Conservation (phyloP, 192 early-diverging fungal genomes). For the Coemansia aciculifera region DNA sequence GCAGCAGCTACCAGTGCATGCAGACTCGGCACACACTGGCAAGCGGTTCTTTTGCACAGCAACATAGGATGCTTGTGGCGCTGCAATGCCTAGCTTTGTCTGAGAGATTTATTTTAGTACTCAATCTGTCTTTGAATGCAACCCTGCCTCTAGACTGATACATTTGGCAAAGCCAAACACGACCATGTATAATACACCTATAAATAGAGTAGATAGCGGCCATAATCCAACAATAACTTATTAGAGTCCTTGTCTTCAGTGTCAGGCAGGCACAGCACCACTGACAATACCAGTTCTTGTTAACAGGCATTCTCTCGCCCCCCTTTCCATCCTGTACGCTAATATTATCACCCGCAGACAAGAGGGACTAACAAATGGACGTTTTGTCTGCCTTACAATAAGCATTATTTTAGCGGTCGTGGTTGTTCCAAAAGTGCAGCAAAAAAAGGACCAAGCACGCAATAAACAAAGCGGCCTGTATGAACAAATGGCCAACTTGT, state of each 20-base stretch:
- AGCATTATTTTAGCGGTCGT: neutral
- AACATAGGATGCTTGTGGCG: neutral
- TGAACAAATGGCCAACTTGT: neutral
- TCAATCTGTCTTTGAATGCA: neutral
- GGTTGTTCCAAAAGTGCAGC: neutral
- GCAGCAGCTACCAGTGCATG: neutral
- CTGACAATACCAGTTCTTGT: neutral
- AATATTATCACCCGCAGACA: constrained; percentile 2
- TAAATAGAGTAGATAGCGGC: neutral
- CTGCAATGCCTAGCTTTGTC: neutral
- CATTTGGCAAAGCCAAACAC: neutral
- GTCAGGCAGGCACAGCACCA: neutral
- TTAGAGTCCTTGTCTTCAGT: neutral
- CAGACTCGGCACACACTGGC: neutral
- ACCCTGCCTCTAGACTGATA: neutral
- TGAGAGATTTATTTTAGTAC: neutral
- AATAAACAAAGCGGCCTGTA: neutral
- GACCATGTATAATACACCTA: constrained; percentile 1
- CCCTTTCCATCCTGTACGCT: neutral
- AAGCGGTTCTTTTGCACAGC: neutral
- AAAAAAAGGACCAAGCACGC: neutral
- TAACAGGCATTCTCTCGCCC: neutral
- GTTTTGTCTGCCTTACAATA: neutral
- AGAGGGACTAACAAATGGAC: neutral
- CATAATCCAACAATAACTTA: neutral